Base-by-base conservation (phyloP, 75 land plant species). In the Pseudotsuga menziesii region DNA sequence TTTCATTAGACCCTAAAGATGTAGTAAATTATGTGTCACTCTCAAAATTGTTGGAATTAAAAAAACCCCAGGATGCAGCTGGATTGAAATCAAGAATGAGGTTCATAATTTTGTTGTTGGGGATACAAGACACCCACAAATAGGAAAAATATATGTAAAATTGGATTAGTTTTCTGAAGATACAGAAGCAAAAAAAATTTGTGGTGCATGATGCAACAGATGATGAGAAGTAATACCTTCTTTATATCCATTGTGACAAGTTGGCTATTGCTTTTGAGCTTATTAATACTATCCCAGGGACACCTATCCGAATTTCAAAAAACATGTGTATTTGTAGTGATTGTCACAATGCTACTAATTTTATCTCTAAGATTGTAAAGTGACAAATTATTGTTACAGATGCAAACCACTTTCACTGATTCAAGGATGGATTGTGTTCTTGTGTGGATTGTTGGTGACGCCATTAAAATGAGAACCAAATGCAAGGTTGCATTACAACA, bases 11-110 rank as follows among this genome's bases (percentile, higher is more conserved):
- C 3, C 87, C 87, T 32, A 29, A 76, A n/a, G 75, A 73, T 48
- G 19, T 76, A 15, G 61, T 77, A 61, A 41, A 75, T 27, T 76
- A 75, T 79, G 76, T 83, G 29, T 26, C 70, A 14, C 27, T 79
- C 32, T 82, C 84, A 56, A 85, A 41, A 56, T 27, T 14, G 74
- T 17, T 54, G 84, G 84, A 8, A 54, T 64, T 59, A 74, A 29
- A 71, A 78, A 79, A 36, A 16, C 26, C 15, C 84, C 84, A 74
- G 84, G 80, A 1, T 78, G 58, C 60, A 78, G 84, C 54, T 4
- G 78, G 19, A 52, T 82, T 29, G 57, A 78, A 13, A 76, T 85
- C 15, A 27, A 75, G 69, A 76, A 75, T 23, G 48, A 67, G 17
- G 23, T 72, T 13, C 78, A 78, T 63, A 78, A 59, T 17, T 83